A percentile compares a stretch with the other conserved stretches of the same genome.
These are phyloP conservation scores for Hemerocallis citrina DNA, from an alignment of 106 monocot species.

Conservation along the genomic window DNA sequence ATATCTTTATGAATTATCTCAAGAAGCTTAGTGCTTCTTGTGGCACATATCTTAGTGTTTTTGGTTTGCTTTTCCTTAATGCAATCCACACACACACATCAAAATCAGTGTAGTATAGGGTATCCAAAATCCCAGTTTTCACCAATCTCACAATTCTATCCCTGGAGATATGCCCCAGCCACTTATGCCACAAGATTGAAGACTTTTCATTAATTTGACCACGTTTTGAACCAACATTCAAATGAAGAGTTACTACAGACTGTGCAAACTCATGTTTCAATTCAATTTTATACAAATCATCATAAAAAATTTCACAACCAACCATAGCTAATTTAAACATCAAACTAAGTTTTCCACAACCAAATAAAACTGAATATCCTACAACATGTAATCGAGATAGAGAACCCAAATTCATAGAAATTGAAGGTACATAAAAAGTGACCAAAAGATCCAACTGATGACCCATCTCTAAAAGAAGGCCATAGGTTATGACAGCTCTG, in stretches of 20 bases:
- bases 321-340: slow-evolving; percentile 6
- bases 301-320: slow-evolving; percentile 1
- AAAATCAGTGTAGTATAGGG: too few species aligned
- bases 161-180: slow-evolving; percentile 8
- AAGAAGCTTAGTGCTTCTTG: too few species aligned
- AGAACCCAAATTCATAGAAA: slow-evolving; percentile 1
- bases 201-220: neutral
- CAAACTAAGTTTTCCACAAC: neutral
- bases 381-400: neutral
- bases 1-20: too few species aligned
- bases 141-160: too few species aligned
- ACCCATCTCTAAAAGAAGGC: neutral
- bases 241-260: neutral
- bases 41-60: too few species aligned
- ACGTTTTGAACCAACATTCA: slow-evolving; percentile 1
- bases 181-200: slow-evolving; percentile 5
- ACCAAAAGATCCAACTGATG: slow-evolving; percentile 8
- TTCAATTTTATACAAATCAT: slow-evolving; percentile 1
- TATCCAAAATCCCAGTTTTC: too few species aligned
- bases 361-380: too few species aligned
- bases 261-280: neutral
- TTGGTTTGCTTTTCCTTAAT: too few species aligned
- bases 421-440: neutral
- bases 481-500: neutral
- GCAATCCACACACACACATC: too few species aligned